phyloP scores from a whole-genome alignment of 352 stramenopile species.

The Globisporangium parvum region DNA sequence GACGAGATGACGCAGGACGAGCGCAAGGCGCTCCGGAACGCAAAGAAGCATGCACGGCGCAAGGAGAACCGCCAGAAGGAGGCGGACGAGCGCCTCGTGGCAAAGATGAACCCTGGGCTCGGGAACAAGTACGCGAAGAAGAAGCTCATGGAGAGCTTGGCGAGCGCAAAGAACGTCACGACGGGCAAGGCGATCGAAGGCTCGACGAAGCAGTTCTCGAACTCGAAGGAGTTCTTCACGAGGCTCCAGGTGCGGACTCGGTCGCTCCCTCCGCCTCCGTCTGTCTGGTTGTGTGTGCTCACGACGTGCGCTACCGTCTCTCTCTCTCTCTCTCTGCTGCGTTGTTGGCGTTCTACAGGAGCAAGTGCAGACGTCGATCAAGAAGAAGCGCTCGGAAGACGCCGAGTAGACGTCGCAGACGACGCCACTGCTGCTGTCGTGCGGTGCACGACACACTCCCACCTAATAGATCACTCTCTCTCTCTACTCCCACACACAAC shows the following conservation, averaged over 20 bases:
- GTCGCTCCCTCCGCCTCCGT: background rate
- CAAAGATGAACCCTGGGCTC: slow-evolving; percentile 91
- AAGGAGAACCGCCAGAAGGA: slow-evolving; percentile 89
- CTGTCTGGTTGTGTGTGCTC: background rate
- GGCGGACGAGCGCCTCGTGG: slow-evolving; percentile 90
- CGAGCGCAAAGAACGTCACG: slow-evolving; percentile 78
- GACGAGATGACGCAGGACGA: slow-evolving; percentile 88
- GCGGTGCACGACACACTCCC: too few species aligned
- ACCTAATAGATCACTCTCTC: too few species aligned
- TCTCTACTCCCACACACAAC: too few species aligned
- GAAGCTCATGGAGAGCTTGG: slow-evolving; percentile 84
- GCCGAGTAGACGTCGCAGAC: background rate
- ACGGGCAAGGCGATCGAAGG: slow-evolving; percentile 77
- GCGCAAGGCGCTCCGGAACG: slow-evolving; percentile 76
- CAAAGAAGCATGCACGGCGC: slow-evolving; percentile 89
- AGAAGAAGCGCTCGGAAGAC: background rate
- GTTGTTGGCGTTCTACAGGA: background rate
- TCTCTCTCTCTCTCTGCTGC: background rate
- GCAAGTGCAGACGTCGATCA: slow-evolving; percentile 1
- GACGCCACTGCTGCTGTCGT: background rate
- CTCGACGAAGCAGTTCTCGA: slow-evolving; percentile 81
- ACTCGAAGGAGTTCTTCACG: slow-evolving; percentile 86
- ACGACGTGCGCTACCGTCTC: too few species aligned
- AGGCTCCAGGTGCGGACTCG: slow-evolving; percentile 47
- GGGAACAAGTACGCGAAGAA: slow-evolving; percentile 96